Evolutionary conservation across 2,329 filamentous ascomycete species (phyloP).

Genomic region (Monilinia aucupariae): DNA sequence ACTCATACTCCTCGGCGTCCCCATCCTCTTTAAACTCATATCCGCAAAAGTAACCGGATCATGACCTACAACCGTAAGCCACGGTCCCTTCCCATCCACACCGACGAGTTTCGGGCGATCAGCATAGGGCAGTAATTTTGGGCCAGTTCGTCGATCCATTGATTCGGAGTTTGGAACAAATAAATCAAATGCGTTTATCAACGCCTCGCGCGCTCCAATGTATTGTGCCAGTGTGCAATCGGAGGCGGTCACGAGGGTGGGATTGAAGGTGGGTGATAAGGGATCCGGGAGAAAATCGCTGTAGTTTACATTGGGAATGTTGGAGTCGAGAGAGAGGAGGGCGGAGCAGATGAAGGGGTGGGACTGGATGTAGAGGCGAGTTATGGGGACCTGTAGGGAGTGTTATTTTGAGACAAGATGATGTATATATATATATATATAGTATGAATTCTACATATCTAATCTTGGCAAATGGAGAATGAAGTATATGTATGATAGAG

Average conservation of each 20-base stretch:
- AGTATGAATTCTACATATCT: background rate
- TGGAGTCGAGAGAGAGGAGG: constrained; percentile 35
- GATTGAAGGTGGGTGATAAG: constrained; percentile 28
- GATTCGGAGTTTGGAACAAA: constrained; percentile 32
- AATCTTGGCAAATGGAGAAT: background rate
- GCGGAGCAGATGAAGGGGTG: constrained; percentile 30
- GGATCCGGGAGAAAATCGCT: constrained; percentile 32
- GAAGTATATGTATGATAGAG: background rate
- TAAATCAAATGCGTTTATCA: constrained; percentile 32
- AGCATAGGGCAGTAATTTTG: constrained; percentile 29
- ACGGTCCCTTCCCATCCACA: constrained; percentile 27
- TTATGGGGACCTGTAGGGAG: constrained; percentile 23
- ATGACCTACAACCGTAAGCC: constrained; percentile 34
- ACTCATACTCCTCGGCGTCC: constrained; percentile 32
- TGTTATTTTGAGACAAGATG: background rate
- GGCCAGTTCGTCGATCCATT: constrained; percentile 30
- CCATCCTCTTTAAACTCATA: constrained; percentile 33
- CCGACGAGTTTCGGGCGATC: constrained; percentile 32
- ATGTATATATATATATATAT: too few species aligned
- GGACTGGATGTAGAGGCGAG: constrained; percentile 33
- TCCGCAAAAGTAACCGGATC: constrained; percentile 34
- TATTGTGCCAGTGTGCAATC: constrained; percentile 33
- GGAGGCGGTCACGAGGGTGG: constrained; percentile 24
- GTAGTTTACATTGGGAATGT: constrained; percentile 34
- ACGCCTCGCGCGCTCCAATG: constrained; percentile 29